phyloP scores from a whole-genome alignment of 805 yeast genomes.

The Komagataella pastoris region DNA sequence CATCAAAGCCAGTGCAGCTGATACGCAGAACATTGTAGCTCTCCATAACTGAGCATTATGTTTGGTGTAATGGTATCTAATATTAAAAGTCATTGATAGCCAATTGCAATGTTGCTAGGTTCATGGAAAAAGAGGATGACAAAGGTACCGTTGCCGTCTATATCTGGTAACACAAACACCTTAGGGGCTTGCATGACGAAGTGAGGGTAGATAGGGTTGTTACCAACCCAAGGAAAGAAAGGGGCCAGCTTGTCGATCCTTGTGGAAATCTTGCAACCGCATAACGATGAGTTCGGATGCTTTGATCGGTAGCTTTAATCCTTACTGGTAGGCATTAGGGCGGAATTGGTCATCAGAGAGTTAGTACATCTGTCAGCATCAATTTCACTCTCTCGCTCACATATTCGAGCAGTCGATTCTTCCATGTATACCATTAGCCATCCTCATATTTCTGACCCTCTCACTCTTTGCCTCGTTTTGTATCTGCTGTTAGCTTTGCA shows the following conservation, averaged over 20 bases:
- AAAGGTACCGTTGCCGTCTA: neutral
- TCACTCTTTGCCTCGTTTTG: neutral
- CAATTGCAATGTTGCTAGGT: neutral
- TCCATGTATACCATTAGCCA: neutral
- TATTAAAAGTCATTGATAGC: neutral
- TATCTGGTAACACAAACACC: neutral
- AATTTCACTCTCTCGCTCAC: neutral
- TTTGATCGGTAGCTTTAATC: too few relatives aligned
- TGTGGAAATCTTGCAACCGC: neutral
- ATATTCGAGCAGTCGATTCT: neutral
- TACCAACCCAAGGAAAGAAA: neutral
- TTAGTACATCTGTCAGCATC: too few relatives aligned
- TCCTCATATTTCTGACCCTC: neutral
- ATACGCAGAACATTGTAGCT: neutral
- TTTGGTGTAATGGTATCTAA: neutral
- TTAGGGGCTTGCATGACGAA: neutral
- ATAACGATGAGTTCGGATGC: too few relatives aligned
- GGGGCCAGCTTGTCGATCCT: neutral
- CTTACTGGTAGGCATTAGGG: too few relatives aligned
- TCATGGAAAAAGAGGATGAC: neutral
- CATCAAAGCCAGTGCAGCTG: neutral
- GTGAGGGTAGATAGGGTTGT: neutral
- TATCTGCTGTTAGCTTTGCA: neutral
- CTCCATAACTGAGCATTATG: neutral
- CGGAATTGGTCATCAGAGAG: too few relatives aligned